Percentiles rank a stretch among this genome's conserved stretches.
Conservation (phyloP, 176 grass and related monocot species). For the Themeda triandra region DNA sequence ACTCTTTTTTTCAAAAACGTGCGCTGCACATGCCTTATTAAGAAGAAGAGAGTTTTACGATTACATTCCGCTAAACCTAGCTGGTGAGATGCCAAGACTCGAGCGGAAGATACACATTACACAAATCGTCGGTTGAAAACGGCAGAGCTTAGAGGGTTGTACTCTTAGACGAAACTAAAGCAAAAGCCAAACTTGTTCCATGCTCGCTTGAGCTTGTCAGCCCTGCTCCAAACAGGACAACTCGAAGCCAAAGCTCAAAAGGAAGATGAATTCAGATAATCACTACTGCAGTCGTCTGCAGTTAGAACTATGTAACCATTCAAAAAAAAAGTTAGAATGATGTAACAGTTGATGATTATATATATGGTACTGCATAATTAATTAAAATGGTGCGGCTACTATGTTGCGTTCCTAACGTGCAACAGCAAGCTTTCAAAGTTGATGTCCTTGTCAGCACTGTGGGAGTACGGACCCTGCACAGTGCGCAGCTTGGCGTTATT, state of each 20-base stretch:
- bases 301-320: neutral
- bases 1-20: too few relatives aligned
- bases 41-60: too few relatives aligned
- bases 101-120: too few relatives aligned
- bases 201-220: too few relatives aligned
- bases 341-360: neutral
- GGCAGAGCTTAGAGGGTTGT: too few relatives aligned
- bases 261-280: neutral
- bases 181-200: too few relatives aligned
- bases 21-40: too few relatives aligned
- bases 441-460: neutral
- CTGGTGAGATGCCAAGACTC: too few relatives aligned
- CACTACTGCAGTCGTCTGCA: neutral
- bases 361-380: neutral
- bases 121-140: too few relatives aligned
- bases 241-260: neutral
- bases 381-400: neutral
- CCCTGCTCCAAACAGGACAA: too few relatives aligned
- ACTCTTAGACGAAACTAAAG: too few relatives aligned
- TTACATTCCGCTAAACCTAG: too few relatives aligned
- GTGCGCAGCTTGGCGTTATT: slow-evolving; percentile 11
- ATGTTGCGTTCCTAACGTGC: neutral
- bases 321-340: neutral
- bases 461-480: neutral
- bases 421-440: neutral